These are phyloP conservation scores for Tolypocladium nubicola DNA, from an alignment of 2,329 filamentous ascomycete species.

Conservation along the genomic window DNA sequence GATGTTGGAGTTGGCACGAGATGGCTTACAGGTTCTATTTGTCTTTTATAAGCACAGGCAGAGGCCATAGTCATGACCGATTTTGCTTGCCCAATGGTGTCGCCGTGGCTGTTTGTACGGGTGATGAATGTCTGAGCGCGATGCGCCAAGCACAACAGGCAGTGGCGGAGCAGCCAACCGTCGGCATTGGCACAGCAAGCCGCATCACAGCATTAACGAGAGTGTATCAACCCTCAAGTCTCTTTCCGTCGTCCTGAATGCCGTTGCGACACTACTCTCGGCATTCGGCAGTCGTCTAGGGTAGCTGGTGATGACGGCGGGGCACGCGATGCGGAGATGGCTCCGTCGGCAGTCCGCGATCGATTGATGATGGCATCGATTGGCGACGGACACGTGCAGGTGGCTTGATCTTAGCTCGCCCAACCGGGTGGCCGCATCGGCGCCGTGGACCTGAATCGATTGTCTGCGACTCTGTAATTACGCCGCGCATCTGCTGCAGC, in stretches of 20 bases:
- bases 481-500: too few species aligned
- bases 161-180: background rate
- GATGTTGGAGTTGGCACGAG: background rate
- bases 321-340: background rate
- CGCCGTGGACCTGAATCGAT: background rate
- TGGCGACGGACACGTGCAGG: background rate
- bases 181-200: background rate
- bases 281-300: background rate
- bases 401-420: background rate
- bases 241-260: too few species aligned
- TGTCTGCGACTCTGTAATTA: background rate
- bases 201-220: too few species aligned
- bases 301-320: background rate
- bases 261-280: background rate
- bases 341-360: background rate
- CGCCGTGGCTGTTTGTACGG: too few species aligned
- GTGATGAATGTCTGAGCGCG: background rate
- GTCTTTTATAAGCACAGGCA: background rate
- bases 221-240: background rate
- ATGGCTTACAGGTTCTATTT: background rate
- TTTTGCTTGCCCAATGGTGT: background rate
- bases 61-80: background rate
- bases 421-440: background rate
- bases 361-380: too few species aligned
- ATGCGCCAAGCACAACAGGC: background rate